Conservation (phyloP, 768 basidiomycete species). For the Russula olivacea region DNA sequence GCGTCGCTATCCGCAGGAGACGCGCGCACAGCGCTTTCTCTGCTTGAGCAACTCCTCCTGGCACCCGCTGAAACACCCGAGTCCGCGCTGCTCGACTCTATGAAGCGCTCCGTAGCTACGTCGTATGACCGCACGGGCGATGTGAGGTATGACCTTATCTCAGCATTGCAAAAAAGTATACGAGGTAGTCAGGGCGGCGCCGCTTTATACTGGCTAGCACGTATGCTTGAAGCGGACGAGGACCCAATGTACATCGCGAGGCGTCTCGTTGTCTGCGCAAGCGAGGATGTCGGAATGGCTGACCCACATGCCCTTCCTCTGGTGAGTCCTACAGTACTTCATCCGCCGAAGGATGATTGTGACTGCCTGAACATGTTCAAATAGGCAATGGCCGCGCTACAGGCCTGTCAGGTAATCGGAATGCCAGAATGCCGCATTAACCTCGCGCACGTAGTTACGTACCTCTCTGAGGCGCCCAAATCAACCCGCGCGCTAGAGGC, state of each 20-base stretch:
- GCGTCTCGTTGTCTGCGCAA: conserved; percentile 72
- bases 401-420: conserved; percentile 63
- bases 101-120: conserved; percentile 58
- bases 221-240: conserved; percentile 74
- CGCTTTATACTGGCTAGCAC: conserved; percentile 83
- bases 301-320: conserved; percentile 70
- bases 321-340: conserved; percentile 36
- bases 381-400: conserved; percentile 57
- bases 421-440: conserved; percentile 84
- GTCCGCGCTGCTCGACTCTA: conserved; percentile 45
- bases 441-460: conserved; percentile 70
- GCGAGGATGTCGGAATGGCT: conserved; percentile 81
- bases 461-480: conserved; percentile 77
- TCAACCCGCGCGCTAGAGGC: conserved; percentile 74
- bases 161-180: conserved; percentile 78
- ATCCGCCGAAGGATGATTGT: background rate
- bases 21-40: conserved; percentile 72
- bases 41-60: conserved; percentile 65
- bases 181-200: conserved; percentile 71
- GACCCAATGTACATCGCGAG: conserved; percentile 76
- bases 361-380: background rate
- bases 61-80: conserved; percentile 40
- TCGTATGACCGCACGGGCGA: conserved; percentile 76
- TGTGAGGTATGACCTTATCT: conserved; percentile 74
- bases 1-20: conserved; percentile 58